phyloP scores from a whole-genome alignment of 176 grass and related monocot genomes.

The Eremochloa ophiuroides region DNA sequence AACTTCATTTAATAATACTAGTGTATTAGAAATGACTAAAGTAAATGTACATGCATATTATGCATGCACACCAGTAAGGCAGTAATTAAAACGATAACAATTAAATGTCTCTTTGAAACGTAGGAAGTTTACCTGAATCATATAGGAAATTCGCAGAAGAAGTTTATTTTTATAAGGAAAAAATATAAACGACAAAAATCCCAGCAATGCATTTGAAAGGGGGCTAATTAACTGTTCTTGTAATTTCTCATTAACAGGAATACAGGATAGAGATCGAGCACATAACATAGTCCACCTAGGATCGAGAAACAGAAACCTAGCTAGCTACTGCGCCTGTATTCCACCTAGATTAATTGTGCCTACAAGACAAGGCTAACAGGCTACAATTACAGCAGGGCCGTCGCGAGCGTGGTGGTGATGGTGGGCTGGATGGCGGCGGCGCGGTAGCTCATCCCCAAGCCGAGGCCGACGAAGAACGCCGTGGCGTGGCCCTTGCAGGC shows the following conservation, averaged over 20 bases:
- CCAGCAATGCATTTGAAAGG: background rate
- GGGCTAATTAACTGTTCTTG: background rate
- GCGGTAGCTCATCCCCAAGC: slow-evolving; percentile 33
- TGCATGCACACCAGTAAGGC: no score
- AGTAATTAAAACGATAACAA: no score
- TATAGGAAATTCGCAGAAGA: background rate
- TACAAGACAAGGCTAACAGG: no score
- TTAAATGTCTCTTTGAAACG: background rate
- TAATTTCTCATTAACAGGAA: no score
- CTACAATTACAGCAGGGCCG: background rate
- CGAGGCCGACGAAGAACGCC: slow-evolving; percentile 11
- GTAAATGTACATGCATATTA: no score
- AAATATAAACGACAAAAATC: background rate
- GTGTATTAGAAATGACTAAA: no score
- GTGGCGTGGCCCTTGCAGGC: slow-evolving; percentile 9
- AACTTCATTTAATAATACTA: no score
- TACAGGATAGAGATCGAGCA: background rate
- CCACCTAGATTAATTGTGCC: background rate
- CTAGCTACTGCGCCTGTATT: background rate
- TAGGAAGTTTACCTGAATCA: background rate
- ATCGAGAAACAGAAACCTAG: no score
- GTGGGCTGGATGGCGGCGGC: slow-evolving; percentile 7
- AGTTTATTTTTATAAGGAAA: background rate
- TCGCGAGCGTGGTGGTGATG: slow-evolving; percentile 4
- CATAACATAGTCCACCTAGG: background rate